A percentile compares a stretch with the other conserved stretches of the same genome.
phyloP scores from a whole-genome alignment of 2,329 filamentous ascomycete species.

The Diaporthe ampelina region DNA sequence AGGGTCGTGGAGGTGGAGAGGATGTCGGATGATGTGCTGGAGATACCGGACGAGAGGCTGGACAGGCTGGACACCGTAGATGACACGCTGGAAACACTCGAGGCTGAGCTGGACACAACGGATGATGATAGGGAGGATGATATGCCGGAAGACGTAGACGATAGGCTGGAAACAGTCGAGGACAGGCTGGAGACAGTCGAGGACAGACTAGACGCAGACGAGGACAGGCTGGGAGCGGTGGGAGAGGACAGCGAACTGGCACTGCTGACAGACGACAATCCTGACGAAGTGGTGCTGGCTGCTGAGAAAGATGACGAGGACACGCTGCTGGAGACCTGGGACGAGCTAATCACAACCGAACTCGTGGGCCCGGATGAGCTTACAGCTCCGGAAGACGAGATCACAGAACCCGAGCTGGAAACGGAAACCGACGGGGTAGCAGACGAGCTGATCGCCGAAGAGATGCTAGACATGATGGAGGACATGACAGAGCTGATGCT shows the following conservation, averaged over 20 bases:
- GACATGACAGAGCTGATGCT: conserved; percentile 24
- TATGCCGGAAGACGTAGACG: background rate
- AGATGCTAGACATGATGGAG: background rate
- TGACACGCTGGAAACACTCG: background rate
- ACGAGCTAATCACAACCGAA: background rate
- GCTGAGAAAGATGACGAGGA: background rate
- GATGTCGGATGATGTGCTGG: background rate
- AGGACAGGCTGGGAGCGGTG: background rate
- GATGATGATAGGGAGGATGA: background rate
- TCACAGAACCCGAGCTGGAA: background rate
- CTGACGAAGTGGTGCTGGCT: background rate
- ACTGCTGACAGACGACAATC: background rate
- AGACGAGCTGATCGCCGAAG: background rate
- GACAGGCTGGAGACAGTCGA: background rate
- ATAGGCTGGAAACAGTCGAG: background rate
- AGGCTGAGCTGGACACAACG: background rate
- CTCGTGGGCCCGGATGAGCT: conserved; percentile 5
- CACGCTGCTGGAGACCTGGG: background rate
- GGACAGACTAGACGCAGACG: background rate
- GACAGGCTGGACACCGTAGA: background rate
- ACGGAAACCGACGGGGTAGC: background rate
- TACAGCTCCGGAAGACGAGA: background rate
- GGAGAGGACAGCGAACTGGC: background rate
- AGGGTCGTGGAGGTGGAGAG: background rate
- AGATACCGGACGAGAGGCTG: background rate